phyloP scores from a whole-genome alignment of 2,329 filamentous ascomycete genomes.

The Septoria linicola region DNA sequence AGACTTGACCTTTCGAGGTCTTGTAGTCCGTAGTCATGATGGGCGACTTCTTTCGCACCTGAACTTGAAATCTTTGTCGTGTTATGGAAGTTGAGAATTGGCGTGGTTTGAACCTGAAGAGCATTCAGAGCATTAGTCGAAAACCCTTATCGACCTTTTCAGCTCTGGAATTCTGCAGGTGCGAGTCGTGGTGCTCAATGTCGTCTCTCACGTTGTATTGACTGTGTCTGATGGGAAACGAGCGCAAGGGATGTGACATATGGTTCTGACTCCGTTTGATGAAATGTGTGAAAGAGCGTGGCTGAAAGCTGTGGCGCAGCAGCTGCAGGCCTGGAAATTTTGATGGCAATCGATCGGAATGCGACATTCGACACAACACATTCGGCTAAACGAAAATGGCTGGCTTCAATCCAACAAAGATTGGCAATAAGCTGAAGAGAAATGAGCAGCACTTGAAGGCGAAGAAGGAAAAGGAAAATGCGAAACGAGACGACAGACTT shows the following conservation, averaged over 20 bases:
- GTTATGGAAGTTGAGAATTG: slow-evolving; percentile 22
- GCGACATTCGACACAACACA: slow-evolving; percentile 2
- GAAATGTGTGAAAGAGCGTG: slow-evolving; percentile 10
- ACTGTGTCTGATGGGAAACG: not conserved
- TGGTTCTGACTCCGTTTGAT: slow-evolving; percentile 4
- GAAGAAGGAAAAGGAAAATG: slow-evolving; percentile 73
- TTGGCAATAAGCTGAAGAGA: slow-evolving; percentile 65
- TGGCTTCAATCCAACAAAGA: slow-evolving; percentile 35
- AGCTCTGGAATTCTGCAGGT: not conserved
- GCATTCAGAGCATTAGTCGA: slow-evolving; percentile 7
- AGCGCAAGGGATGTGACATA: no score
- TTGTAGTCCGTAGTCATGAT: slow-evolving; percentile 62
- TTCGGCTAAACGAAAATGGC: slow-evolving; percentile 27
- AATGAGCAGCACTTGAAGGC: slow-evolving; percentile 75
- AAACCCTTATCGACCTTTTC: not conserved
- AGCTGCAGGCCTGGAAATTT: not conserved
- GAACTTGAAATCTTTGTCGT: slow-evolving; percentile 29
- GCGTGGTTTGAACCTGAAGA: slow-evolving; percentile 7
- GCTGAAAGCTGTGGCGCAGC: slow-evolving; percentile 8
- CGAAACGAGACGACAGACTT: slow-evolving; percentile 74
- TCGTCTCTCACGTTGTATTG: not conserved
- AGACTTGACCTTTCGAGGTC: slow-evolving; percentile 83
- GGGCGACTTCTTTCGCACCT: slow-evolving; percentile 37
- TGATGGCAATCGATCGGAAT: not conserved
- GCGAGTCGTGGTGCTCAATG: not conserved